Evolutionary conservation across 2,329 filamentous ascomycete genomes (phyloP).

Genomic region (Cryoendolithus antarcticus): DNA sequence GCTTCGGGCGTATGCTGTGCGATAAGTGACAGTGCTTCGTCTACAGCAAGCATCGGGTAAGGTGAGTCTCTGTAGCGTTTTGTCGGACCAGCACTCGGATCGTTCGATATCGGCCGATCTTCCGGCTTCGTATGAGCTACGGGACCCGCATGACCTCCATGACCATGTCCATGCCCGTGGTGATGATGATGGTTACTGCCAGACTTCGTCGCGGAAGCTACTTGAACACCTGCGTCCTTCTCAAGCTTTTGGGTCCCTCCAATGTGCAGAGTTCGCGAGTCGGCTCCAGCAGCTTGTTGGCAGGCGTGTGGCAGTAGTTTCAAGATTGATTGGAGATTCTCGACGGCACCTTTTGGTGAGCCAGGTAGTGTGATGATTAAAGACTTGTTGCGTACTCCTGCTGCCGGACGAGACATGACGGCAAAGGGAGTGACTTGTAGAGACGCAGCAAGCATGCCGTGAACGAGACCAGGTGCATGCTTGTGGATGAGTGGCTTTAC

Average conservation of each 20-base stretch:
- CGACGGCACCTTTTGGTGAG: conserved; percentile 86
- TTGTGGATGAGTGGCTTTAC: conserved; percentile 69
- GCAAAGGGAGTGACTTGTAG: conserved; percentile 84
- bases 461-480: conserved; percentile 80
- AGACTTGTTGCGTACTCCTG: conserved; percentile 69
- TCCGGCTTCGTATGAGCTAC: conserved; percentile 60
- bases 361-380: conserved; percentile 84
- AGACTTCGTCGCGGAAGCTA: conserved; percentile 13
- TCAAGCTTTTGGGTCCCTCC: conserved; percentile 79
- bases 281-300: conserved; percentile 67
- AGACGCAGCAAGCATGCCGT: conserved; percentile 83
- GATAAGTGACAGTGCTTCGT: conserved; percentile 65
- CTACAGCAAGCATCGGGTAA: conserved; percentile 81
- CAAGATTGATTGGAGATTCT: conserved; percentile 80
- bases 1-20: conserved; percentile 58
- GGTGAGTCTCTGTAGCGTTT: conserved; percentile 73
- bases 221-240: conserved; percentile 57
- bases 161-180: conserved; percentile 38
- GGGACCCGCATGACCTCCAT: conserved; percentile 35
- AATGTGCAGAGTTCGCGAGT: conserved; percentile 67
- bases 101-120: conserved; percentile 46
- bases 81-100: conserved; percentile 47
- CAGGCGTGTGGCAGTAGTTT: conserved; percentile 95
- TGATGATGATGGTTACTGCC: conserved; percentile 31
- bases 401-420: conserved; percentile 89